Evolutionary conservation across 2,329 filamentous ascomycete species (phyloP).

Genomic region (Ceratocystis huliohia): DNA sequence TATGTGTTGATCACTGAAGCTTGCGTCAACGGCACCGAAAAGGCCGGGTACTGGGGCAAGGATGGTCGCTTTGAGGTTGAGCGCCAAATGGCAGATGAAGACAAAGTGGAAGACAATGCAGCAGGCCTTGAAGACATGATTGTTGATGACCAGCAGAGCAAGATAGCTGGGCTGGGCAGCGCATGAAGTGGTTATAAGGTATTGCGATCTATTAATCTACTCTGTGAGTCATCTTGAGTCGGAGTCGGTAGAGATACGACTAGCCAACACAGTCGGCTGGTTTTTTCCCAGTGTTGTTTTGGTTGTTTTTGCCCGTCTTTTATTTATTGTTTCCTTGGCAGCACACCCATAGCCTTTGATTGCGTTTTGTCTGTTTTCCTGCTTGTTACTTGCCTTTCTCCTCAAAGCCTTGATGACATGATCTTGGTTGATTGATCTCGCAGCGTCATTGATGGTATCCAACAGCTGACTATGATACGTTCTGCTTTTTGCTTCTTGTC

Average conservation of each 20-base stretch:
- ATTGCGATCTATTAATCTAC: not conserved
- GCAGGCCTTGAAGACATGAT: conserved; percentile 16
- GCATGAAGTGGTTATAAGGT: conserved; percentile 28
- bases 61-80: conserved; percentile 59
- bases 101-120: conserved; percentile 26
- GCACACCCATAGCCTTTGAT: not conserved
- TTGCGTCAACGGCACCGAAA: conserved; percentile 51
- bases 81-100: conserved; percentile 53
- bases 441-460: not conserved
- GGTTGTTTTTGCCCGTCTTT: not conserved
- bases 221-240: not conserved
- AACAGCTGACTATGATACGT: too few relatives aligned
- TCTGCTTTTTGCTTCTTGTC: too few relatives aligned
- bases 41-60: conserved; percentile 51
- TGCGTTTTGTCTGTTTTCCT: not conserved
- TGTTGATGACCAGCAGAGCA: conserved; percentile 28
- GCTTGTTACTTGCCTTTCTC: not conserved
- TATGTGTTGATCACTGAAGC: conserved; percentile 62
- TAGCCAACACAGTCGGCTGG: not conserved
- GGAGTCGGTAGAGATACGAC: not conserved
- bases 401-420: not conserved
- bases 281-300: not conserved
- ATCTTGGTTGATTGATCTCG: not conserved
- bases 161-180: conserved; percentile 37
- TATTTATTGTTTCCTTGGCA: not conserved